phyloP scores from a whole-genome alignment of 108 stramenopile species.

The Mediolabrus comicus region DNA sequence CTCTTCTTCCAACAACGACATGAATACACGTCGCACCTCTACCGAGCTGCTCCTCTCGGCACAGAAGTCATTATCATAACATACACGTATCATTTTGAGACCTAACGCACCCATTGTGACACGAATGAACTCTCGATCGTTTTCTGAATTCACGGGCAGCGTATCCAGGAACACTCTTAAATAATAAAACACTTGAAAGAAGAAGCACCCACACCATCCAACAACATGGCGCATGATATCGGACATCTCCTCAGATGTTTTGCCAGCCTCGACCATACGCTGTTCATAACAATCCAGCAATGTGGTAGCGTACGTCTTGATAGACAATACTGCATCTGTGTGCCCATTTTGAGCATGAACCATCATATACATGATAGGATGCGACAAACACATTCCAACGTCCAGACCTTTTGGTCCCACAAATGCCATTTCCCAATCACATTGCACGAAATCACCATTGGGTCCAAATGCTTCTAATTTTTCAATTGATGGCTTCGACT shows the following conservation, averaged over 20 bases:
- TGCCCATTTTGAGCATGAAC: conserved; percentile 29
- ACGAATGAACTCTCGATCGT: neutral
- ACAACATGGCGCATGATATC: neutral
- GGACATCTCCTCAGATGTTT: neutral
- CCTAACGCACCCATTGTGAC: neutral
- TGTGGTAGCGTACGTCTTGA: neutral
- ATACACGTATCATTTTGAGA: neutral
- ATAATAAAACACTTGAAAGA: neutral
- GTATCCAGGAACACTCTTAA: neutral
- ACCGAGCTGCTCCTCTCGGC: neutral
- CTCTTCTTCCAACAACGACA: neutral
- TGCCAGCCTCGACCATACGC: neutral
- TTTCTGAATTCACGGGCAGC: neutral
- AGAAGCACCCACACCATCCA: neutral
- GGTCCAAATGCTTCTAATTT: conserved; percentile 36
- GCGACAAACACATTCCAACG: conserved; percentile 20
- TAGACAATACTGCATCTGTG: neutral
- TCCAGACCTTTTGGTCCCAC: conserved; percentile 37
- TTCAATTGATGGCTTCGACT: conserved; percentile 39
- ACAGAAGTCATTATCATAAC: neutral
- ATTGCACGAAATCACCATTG: conserved; percentile 27
- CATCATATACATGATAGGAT: conserved; percentile 33
- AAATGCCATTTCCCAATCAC: conserved; percentile 44
- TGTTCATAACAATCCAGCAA: neutral
- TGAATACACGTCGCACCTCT: neutral